Conservation (phyloP, 1,139 yeast genomes). For the Blastobotrys proliferans region DNA sequence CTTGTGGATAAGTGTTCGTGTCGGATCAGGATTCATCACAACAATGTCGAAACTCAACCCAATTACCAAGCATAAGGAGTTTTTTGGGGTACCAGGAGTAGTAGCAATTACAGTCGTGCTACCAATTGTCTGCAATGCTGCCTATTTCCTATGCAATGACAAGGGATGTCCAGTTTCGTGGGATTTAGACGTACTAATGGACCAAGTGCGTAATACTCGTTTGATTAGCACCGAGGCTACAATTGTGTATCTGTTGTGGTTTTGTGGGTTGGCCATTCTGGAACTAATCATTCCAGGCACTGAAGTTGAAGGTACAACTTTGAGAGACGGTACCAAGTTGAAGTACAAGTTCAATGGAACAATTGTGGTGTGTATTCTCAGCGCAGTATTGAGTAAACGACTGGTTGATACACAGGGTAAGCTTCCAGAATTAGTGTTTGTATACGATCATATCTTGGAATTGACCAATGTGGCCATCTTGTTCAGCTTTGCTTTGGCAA, state of each 20-base stretch:
- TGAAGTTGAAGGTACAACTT: constrained; percentile 55
- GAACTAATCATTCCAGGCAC: constrained; percentile 76
- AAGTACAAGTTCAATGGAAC: constrained; percentile 80
- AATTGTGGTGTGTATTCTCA: constrained; percentile 48
- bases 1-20: not conserved
- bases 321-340: constrained; percentile 72
- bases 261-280: constrained; percentile 54
- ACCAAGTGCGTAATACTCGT: constrained; percentile 25
- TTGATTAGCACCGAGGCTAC: constrained; percentile 44
- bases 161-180: constrained; percentile 34
- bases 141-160: constrained; percentile 47
- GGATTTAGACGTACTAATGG: constrained; percentile 28
- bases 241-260: constrained; percentile 72
- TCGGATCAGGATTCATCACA: not conserved
- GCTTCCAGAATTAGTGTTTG: constrained; percentile 74
- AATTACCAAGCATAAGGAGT: constrained; percentile 63
- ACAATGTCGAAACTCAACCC: constrained; percentile 53
- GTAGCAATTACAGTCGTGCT: constrained; percentile 59
- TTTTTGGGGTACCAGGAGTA: constrained; percentile 76
- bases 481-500: constrained; percentile 61
- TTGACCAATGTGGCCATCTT: constrained; percentile 59
- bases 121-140: constrained; percentile 56
- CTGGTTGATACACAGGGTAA: constrained; percentile 46
- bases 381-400: constrained; percentile 49
- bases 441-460: constrained; percentile 65